Percentiles rank a stretch among this genome's conserved stretches.
Evolutionary conservation across 2,329 filamentous ascomycete genomes (phyloP).

Genomic region (Trichophyton verrucosum): DNA sequence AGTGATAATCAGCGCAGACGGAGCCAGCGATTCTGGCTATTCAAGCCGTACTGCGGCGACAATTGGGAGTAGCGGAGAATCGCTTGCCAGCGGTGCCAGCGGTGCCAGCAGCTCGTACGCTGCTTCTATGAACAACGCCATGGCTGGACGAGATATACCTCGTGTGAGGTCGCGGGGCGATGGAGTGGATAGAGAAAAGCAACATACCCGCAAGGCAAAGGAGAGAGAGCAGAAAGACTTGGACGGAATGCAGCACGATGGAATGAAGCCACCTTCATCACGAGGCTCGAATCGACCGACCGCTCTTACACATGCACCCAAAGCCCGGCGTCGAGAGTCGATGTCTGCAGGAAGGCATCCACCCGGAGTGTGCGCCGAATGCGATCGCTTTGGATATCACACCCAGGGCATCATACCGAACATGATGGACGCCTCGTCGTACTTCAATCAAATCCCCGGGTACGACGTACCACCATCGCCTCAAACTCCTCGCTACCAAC

Average conservation of each 20-base stretch:
- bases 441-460: conserved; percentile 11
- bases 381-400: conserved; percentile 26
- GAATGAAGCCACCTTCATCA: conserved; percentile 25
- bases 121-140: conserved; percentile 28
- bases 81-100: conserved; percentile 35
- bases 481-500: conserved; percentile 17
- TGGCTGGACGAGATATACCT: conserved; percentile 14
- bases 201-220: conserved; percentile 8
- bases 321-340: conserved; percentile 23
- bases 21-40: conserved; percentile 50
- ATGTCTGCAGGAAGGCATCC: conserved; percentile 17
- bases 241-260: conserved; percentile 21
- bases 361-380: conserved; percentile 26
- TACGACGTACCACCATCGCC: conserved; percentile 21
- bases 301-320: conserved; percentile 22
- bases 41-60: conserved; percentile 46
- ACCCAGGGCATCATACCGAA: conserved; percentile 11
- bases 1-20: conserved; percentile 27
- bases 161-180: conserved; percentile 14
- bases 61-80: conserved; percentile 41
- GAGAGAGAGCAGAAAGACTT: conserved; percentile 13
- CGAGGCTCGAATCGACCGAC: conserved; percentile 22
- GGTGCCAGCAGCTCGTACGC: conserved; percentile 27
- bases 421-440: conserved; percentile 19
- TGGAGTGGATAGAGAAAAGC: conserved; percentile 22